Conservation (phyloP, 345 rosid species). For the Rubroshorea leprosula region DNA sequence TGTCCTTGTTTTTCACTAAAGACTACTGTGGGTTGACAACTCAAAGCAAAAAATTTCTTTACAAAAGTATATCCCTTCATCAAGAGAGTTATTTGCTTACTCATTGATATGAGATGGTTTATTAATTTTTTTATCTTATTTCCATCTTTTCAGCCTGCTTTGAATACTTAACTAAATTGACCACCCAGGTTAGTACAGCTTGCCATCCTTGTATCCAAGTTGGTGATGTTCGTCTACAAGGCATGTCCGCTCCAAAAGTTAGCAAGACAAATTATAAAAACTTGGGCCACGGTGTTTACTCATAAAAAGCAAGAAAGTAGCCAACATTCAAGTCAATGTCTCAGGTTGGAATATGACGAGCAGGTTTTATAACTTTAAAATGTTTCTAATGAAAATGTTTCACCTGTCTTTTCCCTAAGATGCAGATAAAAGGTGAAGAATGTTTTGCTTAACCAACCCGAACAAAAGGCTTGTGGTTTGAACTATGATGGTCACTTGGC, state of each 20-base stretch:
- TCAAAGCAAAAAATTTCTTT: neutral
- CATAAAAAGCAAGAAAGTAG: neutral
- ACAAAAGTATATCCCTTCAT: neutral
- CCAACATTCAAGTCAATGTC: neutral
- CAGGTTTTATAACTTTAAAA: neutral
- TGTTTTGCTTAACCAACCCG: neutral
- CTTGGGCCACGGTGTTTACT: neutral
- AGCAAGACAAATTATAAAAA: neutral
- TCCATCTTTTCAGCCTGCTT: neutral
- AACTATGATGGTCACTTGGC: neutral
- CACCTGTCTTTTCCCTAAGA: neutral
- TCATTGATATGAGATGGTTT: neutral
- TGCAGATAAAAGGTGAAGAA: neutral
- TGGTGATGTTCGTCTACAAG: neutral
- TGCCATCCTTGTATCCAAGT: neutral
- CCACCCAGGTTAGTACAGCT: too few species aligned
- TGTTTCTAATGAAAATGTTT: too few species aligned
- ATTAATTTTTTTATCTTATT: neutral
- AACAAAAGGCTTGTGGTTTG: neutral
- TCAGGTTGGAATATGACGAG: neutral
- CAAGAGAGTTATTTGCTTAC: neutral
- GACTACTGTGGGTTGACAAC: neutral
- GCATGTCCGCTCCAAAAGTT: neutral
- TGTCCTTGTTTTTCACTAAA: neutral
- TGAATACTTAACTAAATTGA: too few species aligned